Base-by-base conservation (phyloP, 129 eudicot species). In the Saussurea involucrata region DNA sequence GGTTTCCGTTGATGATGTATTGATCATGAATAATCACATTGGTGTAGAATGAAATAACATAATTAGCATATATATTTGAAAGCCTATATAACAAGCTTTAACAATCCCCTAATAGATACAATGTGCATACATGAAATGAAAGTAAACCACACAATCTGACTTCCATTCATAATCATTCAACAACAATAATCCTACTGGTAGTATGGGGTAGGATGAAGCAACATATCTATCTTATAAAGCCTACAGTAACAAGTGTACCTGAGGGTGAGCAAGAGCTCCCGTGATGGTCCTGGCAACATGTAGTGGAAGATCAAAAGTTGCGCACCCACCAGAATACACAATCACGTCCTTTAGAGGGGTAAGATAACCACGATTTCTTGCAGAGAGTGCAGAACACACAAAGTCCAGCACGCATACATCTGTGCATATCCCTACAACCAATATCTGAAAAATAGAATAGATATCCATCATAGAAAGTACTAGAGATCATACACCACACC, bases 381-480 rank as follows among this genome's bases (percentile, higher is more conserved):
- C 97, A 82, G 97, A 89, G 25, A 94, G 85, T 29, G 92, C 64
- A 31, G 98, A 94, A 78, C 96, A 88, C 7, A 78, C 90, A 73
- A 92, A 90, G 78, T 92, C 98, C 21, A 94, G 85, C 37, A 94
- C 97, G 78, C 98, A 94, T 63, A 94, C 53, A 71, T 91, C 97
- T 8, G 96, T 94, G 89, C 98, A 91, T 84, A 89, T 91, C 17
- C 97, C 98, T 21, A 87, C 87, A 57, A 94, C 97, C 88, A 94
- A 64, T 60, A 94, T 76, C 97, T 91, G 71, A 79, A 44, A 73
- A 24, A 57, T 13, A 69, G 40, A 78, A 36, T 69, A 40, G n/a
- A 78, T 20, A 66, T 21, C 49, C 20, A 46, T 67, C 61, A 6
- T 8, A 25, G 31, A 24, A 72, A 32, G 57, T 29, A 68, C n/a